Base-by-base conservation (phyloP, 2,329 filamentous ascomycete genomes). In the Hansfordia pulvinata region DNA sequence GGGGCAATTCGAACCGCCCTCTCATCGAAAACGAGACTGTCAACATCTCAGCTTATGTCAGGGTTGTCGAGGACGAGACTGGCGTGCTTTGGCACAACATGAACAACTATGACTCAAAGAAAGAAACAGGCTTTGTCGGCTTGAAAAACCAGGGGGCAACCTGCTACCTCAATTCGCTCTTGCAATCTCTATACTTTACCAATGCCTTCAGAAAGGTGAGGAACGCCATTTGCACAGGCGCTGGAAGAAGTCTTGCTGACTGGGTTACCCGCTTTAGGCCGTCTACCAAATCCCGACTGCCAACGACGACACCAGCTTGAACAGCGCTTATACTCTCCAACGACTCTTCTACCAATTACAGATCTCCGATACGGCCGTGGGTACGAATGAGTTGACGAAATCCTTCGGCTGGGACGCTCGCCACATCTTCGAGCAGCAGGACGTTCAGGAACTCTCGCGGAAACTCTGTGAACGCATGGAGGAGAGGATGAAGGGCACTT, bases 351-450 rank as follows among this genome's bases (percentile, higher is more conserved):
- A 94, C 46, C 82, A 86, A 39, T 64, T 98, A 12, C 90, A 98
- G 50, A 93, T 85, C 9, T 88, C 78, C 20, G 75, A 76, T 27
- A 59, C 64, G 19, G 83, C 92, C 1, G 88, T 98, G 3, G 72
- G 82, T 20, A 98, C 90, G 2, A 85, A 79, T 27, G 90, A 98
- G 47, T 69, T 98, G 20, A 98, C 90, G 6, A 82, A 84, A 39
- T 96, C 90, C 0, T 98, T 98, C 50, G 90, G 90, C 14, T 98
- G 90, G 90, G 88, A 98, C 44, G 93, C 88, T 3, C 74, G 85
- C 37, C 88, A 98, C 47, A 93, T 96, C 28, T 98, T 98, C 42
- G 88, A 96, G 55, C 90, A 98, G 50, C 90, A 98, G 53, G 90
- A 98, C 53, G 90, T 98, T 7, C 90, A 98, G 50, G 90, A 98